phyloP scores from a whole-genome alignment of 2,329 filamentous ascomycete species.

The Cadophora sp. region DNA sequence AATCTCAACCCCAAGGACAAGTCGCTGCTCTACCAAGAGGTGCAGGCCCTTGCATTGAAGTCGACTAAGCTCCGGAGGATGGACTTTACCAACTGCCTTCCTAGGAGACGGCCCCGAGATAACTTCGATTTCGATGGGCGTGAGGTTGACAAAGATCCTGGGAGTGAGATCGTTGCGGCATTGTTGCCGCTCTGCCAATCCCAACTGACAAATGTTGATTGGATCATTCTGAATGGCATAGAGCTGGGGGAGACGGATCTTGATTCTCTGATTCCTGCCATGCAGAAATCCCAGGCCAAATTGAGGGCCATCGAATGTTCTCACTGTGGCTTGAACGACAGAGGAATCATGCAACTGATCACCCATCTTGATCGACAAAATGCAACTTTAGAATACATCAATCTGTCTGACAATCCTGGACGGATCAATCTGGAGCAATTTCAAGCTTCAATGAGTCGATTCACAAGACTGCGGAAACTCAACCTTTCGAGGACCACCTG shows the following conservation, averaged over 20 bases:
- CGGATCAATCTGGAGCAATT: constrained; percentile 69
- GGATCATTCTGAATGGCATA: constrained; percentile 73
- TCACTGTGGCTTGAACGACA: constrained; percentile 64
- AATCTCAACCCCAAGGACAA: constrained; percentile 43
- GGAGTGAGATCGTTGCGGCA: constrained; percentile 73
- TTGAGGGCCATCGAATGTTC: constrained; percentile 72
- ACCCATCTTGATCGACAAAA: constrained; percentile 70
- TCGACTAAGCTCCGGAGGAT: constrained; percentile 67
- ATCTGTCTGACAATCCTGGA: constrained; percentile 71
- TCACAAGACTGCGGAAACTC: constrained; percentile 69
- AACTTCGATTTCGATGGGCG: constrained; percentile 52
- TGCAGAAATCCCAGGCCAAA: constrained; percentile 68
- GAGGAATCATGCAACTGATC: constrained; percentile 65
- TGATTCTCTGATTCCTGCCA: constrained; percentile 69
- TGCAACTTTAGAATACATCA: constrained; percentile 69
- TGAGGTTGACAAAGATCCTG: constrained; percentile 61
- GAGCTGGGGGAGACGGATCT: constrained; percentile 74
- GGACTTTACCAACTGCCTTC: constrained; percentile 70
- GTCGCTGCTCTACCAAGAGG: constrained; percentile 70
- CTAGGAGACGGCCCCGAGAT: constrained; percentile 54
- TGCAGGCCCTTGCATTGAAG: constrained; percentile 70
- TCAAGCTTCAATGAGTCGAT: constrained; percentile 70
- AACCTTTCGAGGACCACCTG: constrained; percentile 70
- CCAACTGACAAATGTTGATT: constrained; percentile 72
- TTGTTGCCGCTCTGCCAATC: constrained; percentile 71